These are phyloP conservation scores for Leishmania guyanensis DNA, from an alignment of 208 protist genomes.

Conservation along the genomic window DNA sequence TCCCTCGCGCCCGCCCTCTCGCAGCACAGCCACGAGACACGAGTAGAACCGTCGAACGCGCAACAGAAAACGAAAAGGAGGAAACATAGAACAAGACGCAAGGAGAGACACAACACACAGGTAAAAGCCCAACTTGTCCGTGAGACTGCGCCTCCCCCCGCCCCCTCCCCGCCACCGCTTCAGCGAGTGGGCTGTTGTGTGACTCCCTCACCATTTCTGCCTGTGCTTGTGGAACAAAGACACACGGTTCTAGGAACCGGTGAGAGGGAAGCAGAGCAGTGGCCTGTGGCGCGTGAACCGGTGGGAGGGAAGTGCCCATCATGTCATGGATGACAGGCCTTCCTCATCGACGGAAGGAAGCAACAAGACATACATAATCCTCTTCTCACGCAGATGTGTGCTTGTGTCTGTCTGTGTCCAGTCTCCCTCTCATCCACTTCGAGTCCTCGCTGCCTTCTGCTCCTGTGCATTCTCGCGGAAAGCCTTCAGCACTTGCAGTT, in stretches of 20 bases:
- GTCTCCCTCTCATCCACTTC: not conserved
- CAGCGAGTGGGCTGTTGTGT: not conserved
- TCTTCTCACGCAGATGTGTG: not conserved
- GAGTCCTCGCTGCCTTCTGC: conserved; percentile 5
- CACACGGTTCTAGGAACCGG: not conserved
- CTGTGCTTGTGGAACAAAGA: not conserved
- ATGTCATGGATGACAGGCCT: not conserved
- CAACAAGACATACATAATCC: not conserved
- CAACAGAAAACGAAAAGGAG: not conserved
- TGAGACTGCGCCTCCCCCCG: not conserved
- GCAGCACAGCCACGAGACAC: not conserved
- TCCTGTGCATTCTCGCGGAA: conserved; percentile 17
- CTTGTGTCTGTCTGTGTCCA: not conserved
- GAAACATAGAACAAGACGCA: not conserved
- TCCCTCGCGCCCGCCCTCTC: too few species aligned
- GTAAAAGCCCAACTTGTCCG: not conserved
- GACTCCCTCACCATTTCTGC: not conserved
- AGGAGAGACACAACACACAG: not conserved
- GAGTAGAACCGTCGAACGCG: not conserved
- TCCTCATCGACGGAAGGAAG: not conserved
- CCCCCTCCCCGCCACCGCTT: not conserved
- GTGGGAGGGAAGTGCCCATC: not conserved
- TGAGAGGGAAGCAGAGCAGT: not conserved
- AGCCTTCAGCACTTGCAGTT: conserved; percentile 40
- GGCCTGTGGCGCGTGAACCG: not conserved